phyloP scores from a whole-genome alignment of 257 asterid genomes.

The Striga asiatica region DNA sequence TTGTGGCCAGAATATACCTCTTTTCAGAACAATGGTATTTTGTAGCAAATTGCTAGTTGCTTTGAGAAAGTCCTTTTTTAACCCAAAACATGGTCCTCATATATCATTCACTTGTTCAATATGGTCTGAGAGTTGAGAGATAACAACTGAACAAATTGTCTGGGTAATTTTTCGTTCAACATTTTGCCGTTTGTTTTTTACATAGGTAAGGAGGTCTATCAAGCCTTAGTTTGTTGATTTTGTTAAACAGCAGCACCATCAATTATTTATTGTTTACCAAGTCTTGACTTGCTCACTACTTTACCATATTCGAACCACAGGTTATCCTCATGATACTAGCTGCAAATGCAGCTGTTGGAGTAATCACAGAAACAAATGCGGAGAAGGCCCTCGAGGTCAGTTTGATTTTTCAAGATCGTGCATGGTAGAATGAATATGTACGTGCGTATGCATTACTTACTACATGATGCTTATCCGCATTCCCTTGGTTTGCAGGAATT shows the following conservation, averaged over 20 bases:
- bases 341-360: constrained; percentile 99
- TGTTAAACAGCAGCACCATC: not conserved
- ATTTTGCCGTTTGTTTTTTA: not conserved
- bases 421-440: not conserved
- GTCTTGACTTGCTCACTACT: constrained; percentile 9
- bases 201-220: not conserved
- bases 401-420: constrained; percentile 14
- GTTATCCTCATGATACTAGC: constrained; percentile 97
- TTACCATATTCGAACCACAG: constrained; percentile 26
- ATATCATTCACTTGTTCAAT: not conserved
- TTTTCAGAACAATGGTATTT: not conserved
- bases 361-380: constrained; percentile 96
- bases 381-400: constrained; percentile 98
- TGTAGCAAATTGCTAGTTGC: not conserved
- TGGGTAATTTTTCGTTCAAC: not conserved
- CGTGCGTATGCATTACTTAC: not conserved
- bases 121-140: not conserved
- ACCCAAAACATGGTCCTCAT: not conserved
- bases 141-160: not conserved
- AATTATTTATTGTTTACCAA: constrained; percentile 3
- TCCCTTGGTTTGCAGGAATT: constrained; percentile 52
- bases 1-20: not conserved
- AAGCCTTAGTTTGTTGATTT: not conserved
- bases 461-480: constrained; percentile 9
- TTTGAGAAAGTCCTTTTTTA: not conserved